Percentiles rank a stretch among this genome's conserved stretches.
These are phyloP conservation scores for Cavenderia fasciculata DNA, from an alignment of 78 protist genomes.

Conservation along the genomic window DNA sequence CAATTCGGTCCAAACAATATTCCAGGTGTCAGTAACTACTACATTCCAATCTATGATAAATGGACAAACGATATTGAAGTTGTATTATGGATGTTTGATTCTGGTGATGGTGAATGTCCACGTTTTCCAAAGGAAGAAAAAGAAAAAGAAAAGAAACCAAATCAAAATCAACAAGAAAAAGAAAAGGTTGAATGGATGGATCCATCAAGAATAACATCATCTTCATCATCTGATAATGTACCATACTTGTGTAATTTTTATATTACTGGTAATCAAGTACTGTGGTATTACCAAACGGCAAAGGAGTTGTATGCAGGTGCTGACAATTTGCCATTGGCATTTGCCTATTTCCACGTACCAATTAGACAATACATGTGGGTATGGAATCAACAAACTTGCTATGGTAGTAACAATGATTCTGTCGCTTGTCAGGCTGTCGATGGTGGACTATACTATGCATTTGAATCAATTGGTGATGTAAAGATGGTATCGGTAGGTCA, in stretches of 20 bases:
- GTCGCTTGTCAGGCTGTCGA: slow-evolving; percentile 44
- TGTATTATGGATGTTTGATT: slow-evolving; percentile 28
- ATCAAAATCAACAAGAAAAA: background rate
- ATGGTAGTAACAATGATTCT: slow-evolving; percentile 42
- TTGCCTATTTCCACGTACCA: slow-evolving; percentile 73
- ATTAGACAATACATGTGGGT: slow-evolving; percentile 28
- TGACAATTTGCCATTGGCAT: background rate
- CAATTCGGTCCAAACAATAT: slow-evolving; percentile 20
- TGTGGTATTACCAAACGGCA: slow-evolving; percentile 16
- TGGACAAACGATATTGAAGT: background rate
- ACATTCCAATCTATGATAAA: slow-evolving; percentile 16
- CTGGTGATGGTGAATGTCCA: slow-evolving; percentile 35
- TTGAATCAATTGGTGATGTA: slow-evolving; percentile 7
- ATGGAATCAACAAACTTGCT: slow-evolving; percentile 13
- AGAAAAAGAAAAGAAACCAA: no score
- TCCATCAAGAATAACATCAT: no score
- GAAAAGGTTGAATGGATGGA: no score
- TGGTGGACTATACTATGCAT: slow-evolving; percentile 17
- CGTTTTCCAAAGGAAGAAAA: no score
- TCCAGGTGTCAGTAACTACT: slow-evolving; percentile 60
- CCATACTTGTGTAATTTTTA: slow-evolving; percentile 11
- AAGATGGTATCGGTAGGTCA: slow-evolving; percentile 49
- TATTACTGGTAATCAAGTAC: slow-evolving; percentile 32
- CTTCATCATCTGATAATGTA: no score
- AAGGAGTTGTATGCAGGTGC: background rate